Evolutionary conservation across 345 rosid genomes (phyloP), one percentile per base, ranked within the genome.

Genomic region (Gossypium longicalyx): DNA sequence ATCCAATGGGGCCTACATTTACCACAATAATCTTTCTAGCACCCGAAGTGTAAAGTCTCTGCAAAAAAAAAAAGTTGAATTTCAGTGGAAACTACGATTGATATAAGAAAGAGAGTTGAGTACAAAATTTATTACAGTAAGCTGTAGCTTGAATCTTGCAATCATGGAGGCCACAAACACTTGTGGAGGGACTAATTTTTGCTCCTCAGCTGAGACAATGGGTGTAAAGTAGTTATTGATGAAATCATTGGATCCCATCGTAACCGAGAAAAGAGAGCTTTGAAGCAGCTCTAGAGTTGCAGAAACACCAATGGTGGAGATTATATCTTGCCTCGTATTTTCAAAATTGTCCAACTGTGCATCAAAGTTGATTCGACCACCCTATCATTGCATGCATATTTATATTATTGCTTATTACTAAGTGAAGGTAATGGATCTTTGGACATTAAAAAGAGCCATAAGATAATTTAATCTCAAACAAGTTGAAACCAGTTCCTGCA

Each of bases 1-100:
- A 93, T 20, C 97, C 98, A 0, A 93, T 86, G 0, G 98, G 97
- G 38, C 97, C 97, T 0, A 91, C 94, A 51, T 89, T 91, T 22
- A 76, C 89, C 6, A 87, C 84, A 20, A 88, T 64, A 43, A 91
- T 84, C 76, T 89, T 89, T 75, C 92, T 85, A 2, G 92, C 98
- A 23, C 90, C 92, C 80, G 89, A 56, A 12, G 77, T 65, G 76
- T 87, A 85, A 7, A 93, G 80, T 77, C 93, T 88, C 97, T 91
- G 86, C 82, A 76, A 15, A 49, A 20, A 9, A 12, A 51, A 15
- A 3, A 12, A 6, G 41, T 6, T 34, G 41, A 34, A 34, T 34
- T 34, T 34, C 41, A 5, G 41, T 34, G 41, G 41, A 34, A 34
- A 34, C 41, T 34, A 5, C 5, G 41, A 34, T 34, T 34, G 41